A percentile compares a stretch with the other conserved stretches of the same genome.
phyloP scores from a whole-genome alignment of 1,139 yeast genomes.

The Suhomyces bokatorum region DNA sequence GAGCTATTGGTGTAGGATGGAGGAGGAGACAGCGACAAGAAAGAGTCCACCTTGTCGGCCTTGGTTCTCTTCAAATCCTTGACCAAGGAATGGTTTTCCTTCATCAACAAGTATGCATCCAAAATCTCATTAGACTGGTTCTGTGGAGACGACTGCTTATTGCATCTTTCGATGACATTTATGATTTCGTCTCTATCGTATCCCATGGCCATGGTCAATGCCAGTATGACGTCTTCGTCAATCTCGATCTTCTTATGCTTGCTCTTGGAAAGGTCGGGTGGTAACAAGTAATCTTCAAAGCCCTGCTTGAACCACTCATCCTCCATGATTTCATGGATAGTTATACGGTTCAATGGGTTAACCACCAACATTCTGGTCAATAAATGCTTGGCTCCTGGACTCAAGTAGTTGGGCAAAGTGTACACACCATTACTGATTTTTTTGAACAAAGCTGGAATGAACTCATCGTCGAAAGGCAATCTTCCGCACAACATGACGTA shows the following conservation, averaged over 20 bases:
- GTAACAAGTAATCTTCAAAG: conserved; percentile 78
- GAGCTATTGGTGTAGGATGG: conserved; percentile 28
- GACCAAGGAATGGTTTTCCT: conserved; percentile 74
- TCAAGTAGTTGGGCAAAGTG: conserved; percentile 84
- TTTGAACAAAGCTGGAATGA: conserved; percentile 93
- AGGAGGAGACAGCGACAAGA: conserved; percentile 54
- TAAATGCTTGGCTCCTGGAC: conserved; percentile 83
- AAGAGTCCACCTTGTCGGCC: conserved; percentile 52
- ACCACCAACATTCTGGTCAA: conserved; percentile 94
- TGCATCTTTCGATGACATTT: conserved; percentile 58
- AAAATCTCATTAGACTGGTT: conserved; percentile 67
- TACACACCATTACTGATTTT: conserved; percentile 95
- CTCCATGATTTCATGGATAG: conserved; percentile 90
- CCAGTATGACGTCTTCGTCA: conserved; percentile 78
- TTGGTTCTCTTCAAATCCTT: conserved; percentile 62
- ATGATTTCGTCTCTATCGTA: conserved; percentile 85
- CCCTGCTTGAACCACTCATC: conserved; percentile 94
- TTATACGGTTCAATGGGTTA: conserved; percentile 91
- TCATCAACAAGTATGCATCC: conserved; percentile 87
- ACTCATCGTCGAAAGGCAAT: conserved; percentile 96
- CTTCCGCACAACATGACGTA: conserved; percentile 97
- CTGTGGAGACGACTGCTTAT: conserved; percentile 41
- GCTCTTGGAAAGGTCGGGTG: conserved; percentile 56
- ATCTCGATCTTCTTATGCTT: conserved; percentile 49
- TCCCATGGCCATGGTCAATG: conserved; percentile 87